A percentile compares a stretch with the other conserved stretches of the same genome.
phyloP scores from a whole-genome alignment of 352 stramenopile genomes.

The Pythium plurisporium region DNA sequence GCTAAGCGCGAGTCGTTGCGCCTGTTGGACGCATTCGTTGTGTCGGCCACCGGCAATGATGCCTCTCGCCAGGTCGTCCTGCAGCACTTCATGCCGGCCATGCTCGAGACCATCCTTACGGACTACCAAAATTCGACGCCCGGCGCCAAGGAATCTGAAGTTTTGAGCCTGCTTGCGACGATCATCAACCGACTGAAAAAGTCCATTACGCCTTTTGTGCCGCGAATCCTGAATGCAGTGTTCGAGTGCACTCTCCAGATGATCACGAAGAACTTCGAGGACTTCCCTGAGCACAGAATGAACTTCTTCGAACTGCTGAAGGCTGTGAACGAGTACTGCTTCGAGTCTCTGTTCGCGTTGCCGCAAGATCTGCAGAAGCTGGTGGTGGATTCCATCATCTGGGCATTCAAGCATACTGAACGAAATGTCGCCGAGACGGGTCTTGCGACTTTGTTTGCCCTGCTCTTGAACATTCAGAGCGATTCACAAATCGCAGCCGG shows the following conservation, averaged over 20 bases:
- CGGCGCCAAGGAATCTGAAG: conserved; percentile 84
- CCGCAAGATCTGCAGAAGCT: conserved; percentile 97
- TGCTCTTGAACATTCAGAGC: conserved; percentile 95
- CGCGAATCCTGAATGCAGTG: conserved; percentile 95
- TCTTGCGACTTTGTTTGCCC: conserved; percentile 94
- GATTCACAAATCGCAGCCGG: conserved; percentile 93
- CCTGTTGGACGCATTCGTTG: conserved; percentile 96
- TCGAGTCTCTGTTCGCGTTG: conserved; percentile 96
- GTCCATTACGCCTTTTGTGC: conserved; percentile 80
- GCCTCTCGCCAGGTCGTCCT: conserved; percentile 77
- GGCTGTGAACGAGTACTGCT: conserved; percentile 94
- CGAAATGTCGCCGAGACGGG: conserved; percentile 97
- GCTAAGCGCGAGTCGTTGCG: conserved; percentile 97
- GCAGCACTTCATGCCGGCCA: conserved; percentile 94
- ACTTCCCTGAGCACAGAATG: conserved; percentile 98
- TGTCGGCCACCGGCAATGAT: conserved; percentile 72
- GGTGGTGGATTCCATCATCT: conserved; percentile 98
- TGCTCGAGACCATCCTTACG: conserved; percentile 95
- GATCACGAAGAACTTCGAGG: conserved; percentile 99
- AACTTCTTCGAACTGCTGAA: conserved; percentile 99
- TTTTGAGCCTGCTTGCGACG: conserved; percentile 94
- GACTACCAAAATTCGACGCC: conserved; percentile 92
- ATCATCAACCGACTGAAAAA: conserved; percentile 97
- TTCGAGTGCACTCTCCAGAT: conserved; percentile 99
- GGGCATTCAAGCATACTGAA: conserved; percentile 99